Conservation (phyloP, 2,329 filamentous ascomycete species). For the Diaporthe amygdali region DNA sequence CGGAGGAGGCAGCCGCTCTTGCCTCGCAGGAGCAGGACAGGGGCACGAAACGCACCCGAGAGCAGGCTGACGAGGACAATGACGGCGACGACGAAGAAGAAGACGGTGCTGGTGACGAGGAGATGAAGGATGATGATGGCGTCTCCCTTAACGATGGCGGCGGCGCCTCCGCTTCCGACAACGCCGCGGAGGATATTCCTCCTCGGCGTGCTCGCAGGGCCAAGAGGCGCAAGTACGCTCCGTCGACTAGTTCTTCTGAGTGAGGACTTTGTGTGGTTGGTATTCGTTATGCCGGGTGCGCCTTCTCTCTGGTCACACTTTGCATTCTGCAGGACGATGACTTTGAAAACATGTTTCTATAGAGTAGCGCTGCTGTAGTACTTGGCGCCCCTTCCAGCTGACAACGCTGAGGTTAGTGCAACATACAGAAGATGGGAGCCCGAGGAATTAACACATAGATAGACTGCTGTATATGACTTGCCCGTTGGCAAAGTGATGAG, state of each 20-base stretch:
- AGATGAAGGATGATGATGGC: not conserved
- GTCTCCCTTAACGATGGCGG: not conserved
- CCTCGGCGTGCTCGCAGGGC: not conserved
- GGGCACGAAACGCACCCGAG: not conserved
- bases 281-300: not conserved
- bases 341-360: not conserved
- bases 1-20: not conserved
- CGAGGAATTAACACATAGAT: too few species aligned
- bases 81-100: not conserved
- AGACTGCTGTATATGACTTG: not conserved
- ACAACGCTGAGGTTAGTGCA: not conserved
- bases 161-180: not conserved
- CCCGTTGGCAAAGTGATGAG: not conserved
- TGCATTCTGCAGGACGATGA: not conserved
- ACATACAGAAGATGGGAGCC: not conserved
- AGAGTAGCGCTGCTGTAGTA: not conserved
- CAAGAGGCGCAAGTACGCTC: not conserved
- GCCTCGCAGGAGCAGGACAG: not conserved
- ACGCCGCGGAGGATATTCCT: not conserved
- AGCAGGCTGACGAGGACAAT: not conserved
- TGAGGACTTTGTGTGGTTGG: not conserved
- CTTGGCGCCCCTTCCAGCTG: not conserved
- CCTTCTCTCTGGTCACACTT: not conserved
- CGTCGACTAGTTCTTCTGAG: not conserved
- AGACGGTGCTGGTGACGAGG: not conserved